Base-by-base conservation (phyloP, 768 basidiomycete species). In the Peribolospora baueri region DNA sequence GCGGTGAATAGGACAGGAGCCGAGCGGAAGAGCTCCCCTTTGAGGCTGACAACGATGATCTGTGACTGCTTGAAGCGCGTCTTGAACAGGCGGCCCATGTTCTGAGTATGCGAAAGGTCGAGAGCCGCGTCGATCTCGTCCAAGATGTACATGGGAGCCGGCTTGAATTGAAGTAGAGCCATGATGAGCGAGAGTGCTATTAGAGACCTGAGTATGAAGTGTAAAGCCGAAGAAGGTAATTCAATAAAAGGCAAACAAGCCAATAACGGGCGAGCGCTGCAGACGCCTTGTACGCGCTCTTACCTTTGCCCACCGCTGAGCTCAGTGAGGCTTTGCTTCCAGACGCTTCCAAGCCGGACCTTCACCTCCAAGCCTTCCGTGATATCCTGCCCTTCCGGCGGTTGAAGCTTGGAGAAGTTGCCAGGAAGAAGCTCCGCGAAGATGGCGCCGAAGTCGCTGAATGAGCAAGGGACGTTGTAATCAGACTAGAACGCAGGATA, bases 71-170 rank as follows among this genome's bases (percentile, higher is more conserved):
- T 25, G 25, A 25, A 25, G 25, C 25, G 25, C 25, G 25, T 25
- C 25, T 25, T 25, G 25, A 25, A 25, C 25, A 25, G 25, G 25
- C 25, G 25, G 25, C 25, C 25, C 25, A 25, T 25, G 25, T 25
- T 25, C 25, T 45, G 43, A 58, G 86, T 91, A 61, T 91, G 87
- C 39, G 86, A 90, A 9, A 97, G 71, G 68, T 98, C 93, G 38
- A 97, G 75, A 6, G 91, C 91, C 0, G 93, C 90, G 67, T 97
- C 93, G 59, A 98, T 91, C 69, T 98, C 93, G 69, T 98, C 93
- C 7, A 98, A 76, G 65, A 98, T 98, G 68, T 97, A 97, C 86
- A 97, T 88, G 3, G 88, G 91, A 11, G 91, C 90, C 6, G 91
- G 90, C 65, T 95, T 95, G 75, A 95, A 95, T 66, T 95, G 88